phyloP scores from a whole-genome alignment of 2,329 filamentous ascomycete species.

The Gremmenia infestans region DNA sequence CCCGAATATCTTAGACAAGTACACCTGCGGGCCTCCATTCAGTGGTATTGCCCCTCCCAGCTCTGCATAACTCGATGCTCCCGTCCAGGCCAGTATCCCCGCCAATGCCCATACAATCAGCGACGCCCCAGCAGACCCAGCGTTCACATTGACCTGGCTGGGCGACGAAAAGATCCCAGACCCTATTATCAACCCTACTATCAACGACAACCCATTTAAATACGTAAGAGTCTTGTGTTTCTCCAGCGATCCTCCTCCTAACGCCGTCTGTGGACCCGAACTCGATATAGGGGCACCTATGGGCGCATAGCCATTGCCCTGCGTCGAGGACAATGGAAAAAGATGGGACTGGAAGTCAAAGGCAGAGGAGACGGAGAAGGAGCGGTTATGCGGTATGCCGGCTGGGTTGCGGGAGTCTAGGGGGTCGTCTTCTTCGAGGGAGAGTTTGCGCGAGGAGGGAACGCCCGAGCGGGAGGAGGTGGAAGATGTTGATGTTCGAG shows the following conservation, averaged over 20 bases:
- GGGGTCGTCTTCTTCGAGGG: slow-evolving; percentile 81
- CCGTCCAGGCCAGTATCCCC: slow-evolving; percentile 92
- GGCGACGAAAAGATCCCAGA: slow-evolving; percentile 95
- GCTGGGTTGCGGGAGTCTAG: slow-evolving; percentile 58
- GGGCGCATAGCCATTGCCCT: slow-evolving; percentile 73
- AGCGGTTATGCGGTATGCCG: slow-evolving; percentile 48
- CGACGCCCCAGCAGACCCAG: slow-evolving; percentile 84
- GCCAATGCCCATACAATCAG: slow-evolving; percentile 89
- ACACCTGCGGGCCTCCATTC: slow-evolving; percentile 91
- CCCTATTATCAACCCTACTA: slow-evolving; percentile 91
- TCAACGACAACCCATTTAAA: slow-evolving; percentile 84
- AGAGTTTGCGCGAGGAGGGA: slow-evolving; percentile 87
- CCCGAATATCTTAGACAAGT: slow-evolving; percentile 93
- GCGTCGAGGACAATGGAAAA: slow-evolving; percentile 83
- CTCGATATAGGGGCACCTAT: slow-evolving; percentile 69
- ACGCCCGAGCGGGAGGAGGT: slow-evolving; percentile 78
- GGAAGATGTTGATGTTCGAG: slow-evolving; percentile 58
- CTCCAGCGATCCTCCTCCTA: slow-evolving; percentile 78
- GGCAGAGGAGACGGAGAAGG: slow-evolving; percentile 85
- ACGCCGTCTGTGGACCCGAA: slow-evolving; percentile 47
- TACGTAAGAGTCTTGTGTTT: slow-evolving; percentile 95
- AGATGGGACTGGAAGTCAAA: slow-evolving; percentile 95
- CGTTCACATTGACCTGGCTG: slow-evolving; percentile 85
- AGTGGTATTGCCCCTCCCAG: slow-evolving; percentile 91
- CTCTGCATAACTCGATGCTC: slow-evolving; percentile 91